Conservation (phyloP, 257 asterid genomes). For the Thymus quinquecostatus region DNA sequence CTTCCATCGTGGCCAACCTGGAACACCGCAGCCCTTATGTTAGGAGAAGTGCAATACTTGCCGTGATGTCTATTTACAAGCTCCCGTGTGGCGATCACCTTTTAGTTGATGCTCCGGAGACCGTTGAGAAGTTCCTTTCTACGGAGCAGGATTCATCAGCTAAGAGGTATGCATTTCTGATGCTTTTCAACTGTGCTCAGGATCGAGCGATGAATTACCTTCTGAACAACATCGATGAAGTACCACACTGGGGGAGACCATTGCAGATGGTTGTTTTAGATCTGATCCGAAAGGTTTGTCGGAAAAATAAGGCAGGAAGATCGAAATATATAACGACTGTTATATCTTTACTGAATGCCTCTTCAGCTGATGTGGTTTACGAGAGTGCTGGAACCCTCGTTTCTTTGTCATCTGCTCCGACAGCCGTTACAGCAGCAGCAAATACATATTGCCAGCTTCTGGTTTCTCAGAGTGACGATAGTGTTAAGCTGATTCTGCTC, state of each 20-base stretch:
- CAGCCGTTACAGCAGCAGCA: slow-evolving; percentile 96
- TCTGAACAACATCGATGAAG: slow-evolving; percentile 72
- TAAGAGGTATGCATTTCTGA: slow-evolving; percentile 91
- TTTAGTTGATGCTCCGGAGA: slow-evolving; percentile 97
- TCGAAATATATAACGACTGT: slow-evolving; percentile 92
- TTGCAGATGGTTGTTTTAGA: slow-evolving; percentile 97
- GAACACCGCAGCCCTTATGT: slow-evolving; percentile 91
- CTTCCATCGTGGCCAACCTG: slow-evolving; percentile 86
- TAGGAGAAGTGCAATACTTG: slow-evolving; percentile 90
- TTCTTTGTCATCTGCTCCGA: slow-evolving; percentile 94
- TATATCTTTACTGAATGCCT: slow-evolving; percentile 73
- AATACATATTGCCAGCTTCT: slow-evolving; percentile 96
- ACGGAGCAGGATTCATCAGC: slow-evolving; percentile 91
- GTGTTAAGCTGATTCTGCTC: slow-evolving; percentile 89
- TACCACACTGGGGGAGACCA: slow-evolving; percentile 89
- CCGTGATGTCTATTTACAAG: slow-evolving; percentile 93
- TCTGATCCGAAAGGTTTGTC: slow-evolving; percentile 87
- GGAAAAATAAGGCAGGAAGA: slow-evolving; percentile 89
- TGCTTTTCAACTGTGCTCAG: slow-evolving; percentile 95
- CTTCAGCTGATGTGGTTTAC: slow-evolving; percentile 91
- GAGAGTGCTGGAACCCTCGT: slow-evolving; percentile 99
- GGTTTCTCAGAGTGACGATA: slow-evolving; percentile 92
- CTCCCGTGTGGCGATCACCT: slow-evolving; percentile 94
- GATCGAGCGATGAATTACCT: slow-evolving; percentile 91
- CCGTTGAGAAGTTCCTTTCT: slow-evolving; percentile 73